These are phyloP conservation scores for Microbotryomycetes sp. DNA, from an alignment of 1,284 basidiomycete genomes.

Conservation along the genomic window DNA sequence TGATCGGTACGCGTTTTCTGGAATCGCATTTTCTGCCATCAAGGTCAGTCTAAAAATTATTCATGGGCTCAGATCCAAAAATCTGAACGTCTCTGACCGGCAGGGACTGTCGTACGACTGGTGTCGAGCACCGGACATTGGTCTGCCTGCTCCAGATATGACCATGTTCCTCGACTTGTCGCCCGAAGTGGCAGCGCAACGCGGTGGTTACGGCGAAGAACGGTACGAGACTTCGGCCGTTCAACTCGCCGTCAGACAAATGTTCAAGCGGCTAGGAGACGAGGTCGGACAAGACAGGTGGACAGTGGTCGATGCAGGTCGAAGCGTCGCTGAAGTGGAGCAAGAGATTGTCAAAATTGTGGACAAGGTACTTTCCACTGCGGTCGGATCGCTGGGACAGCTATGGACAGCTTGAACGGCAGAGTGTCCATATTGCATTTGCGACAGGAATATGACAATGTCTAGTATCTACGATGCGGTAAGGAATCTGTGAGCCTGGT, in stretches of 20 bases:
- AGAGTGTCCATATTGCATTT: neutral
- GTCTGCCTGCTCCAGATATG: slow-evolving; percentile 80
- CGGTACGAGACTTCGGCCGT: slow-evolving; percentile 51
- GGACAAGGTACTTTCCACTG: slow-evolving; percentile 38
- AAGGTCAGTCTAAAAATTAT: too few species aligned
- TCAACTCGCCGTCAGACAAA: slow-evolving; percentile 58
- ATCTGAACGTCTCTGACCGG: neutral
- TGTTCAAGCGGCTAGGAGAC: slow-evolving; percentile 57
- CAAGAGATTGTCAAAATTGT: slow-evolving; percentile 54
- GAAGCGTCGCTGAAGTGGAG: slow-evolving; percentile 52
- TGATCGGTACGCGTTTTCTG: slow-evolving; percentile 95
- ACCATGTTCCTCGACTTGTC: slow-evolving; percentile 80
- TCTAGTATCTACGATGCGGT: neutral
- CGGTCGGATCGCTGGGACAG: slow-evolving; percentile 6
- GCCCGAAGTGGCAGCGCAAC: slow-evolving; percentile 58
- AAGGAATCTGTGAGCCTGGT: neutral
- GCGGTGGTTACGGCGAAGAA: slow-evolving; percentile 87
- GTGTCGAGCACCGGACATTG: slow-evolving; percentile 77
- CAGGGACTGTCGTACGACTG: slow-evolving; percentile 56
- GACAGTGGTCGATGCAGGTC: slow-evolving; percentile 60
- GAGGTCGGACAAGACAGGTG: slow-evolving; percentile 47
- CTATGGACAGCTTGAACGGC: slow-evolving; percentile 19
- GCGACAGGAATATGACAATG: neutral
- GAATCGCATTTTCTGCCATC: slow-evolving; percentile 84
- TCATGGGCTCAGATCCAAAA: neutral